Conservation (phyloP, 2,329 filamentous ascomycete species). For the Helicocarpus griseus region DNA sequence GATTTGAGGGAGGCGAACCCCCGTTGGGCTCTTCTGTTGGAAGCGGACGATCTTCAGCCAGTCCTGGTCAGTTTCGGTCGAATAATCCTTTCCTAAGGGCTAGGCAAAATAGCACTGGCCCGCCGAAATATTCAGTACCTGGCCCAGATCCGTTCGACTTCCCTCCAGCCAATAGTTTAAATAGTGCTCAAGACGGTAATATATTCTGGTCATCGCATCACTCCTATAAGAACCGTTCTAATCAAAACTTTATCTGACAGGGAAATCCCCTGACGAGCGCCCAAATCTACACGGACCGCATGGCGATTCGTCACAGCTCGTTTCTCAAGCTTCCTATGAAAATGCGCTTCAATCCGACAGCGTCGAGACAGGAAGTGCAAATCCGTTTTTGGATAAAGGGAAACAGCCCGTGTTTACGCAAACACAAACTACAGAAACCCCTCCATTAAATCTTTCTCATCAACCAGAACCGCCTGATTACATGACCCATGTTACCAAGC, state of each 20-base stretch:
- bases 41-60: background rate
- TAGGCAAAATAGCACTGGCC: slow-evolving; percentile 10
- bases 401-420: background rate
- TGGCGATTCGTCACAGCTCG: background rate
- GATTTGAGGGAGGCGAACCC: background rate
- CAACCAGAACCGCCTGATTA: background rate
- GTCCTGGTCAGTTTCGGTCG: slow-evolving; percentile 20
- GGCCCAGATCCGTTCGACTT: background rate
- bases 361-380: background rate
- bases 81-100: slow-evolving; percentile 33
- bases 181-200: background rate
- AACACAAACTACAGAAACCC: background rate
- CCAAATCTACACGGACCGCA: background rate
- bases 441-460: background rate
- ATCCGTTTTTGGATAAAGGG: background rate
- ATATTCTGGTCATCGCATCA: background rate
- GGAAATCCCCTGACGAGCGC: background rate
- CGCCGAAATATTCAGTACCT: background rate
- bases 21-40: background rate
- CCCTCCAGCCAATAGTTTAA: background rate
- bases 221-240: background rate
- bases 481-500: background rate
- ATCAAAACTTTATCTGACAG: background rate
- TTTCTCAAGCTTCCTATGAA: background rate
- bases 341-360: background rate